A percentile compares a stretch with the other conserved stretches of the same genome.
Evolutionary conservation across 192 early-diverging fungal species (phyloP).

Genomic region (Coemansia asiatica): DNA sequence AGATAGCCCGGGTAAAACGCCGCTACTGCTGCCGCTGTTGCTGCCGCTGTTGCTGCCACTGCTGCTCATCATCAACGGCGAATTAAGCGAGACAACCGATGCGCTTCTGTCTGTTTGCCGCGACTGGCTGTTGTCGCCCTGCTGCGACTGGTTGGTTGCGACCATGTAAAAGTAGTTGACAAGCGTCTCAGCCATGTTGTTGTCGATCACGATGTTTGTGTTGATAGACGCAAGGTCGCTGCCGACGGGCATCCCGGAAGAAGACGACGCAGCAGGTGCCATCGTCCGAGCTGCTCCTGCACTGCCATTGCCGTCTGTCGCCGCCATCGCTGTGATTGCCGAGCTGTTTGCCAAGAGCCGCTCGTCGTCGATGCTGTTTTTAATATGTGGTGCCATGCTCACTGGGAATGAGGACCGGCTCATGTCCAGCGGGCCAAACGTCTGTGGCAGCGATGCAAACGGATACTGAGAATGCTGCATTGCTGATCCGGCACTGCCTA

Average conservation of each 20-base stretch:
- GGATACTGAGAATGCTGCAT: background rate
- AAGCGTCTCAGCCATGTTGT: slow-evolving; percentile 55
- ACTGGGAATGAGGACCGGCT: background rate
- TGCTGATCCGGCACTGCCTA: background rate
- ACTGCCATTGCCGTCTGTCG: background rate
- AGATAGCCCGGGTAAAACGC: background rate
- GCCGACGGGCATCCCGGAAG: slow-evolving; percentile 12
- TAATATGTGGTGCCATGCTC: background rate
- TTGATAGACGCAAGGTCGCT: slow-evolving; percentile 28
- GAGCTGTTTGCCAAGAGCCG: background rate
- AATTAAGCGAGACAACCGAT: slow-evolving; percentile 17
- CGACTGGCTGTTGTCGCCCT: slow-evolving; percentile 11
- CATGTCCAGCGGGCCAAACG: background rate
- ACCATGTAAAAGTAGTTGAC: slow-evolving; percentile 56
- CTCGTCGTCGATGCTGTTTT: background rate
- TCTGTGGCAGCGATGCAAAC: slow-evolving; percentile 1
- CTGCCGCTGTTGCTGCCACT: background rate
- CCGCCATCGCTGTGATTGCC: background rate
- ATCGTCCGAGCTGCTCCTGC: slow-evolving; percentile 12
- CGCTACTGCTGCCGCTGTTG: background rate
- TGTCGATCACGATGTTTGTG: slow-evolving; percentile 54
- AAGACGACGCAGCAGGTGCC: slow-evolving; percentile 8
- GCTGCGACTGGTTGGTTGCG: slow-evolving; percentile 39
- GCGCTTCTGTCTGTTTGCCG: slow-evolving; percentile 18
- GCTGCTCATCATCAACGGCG: slow-evolving; percentile 16